Base-by-base conservation (phyloP, 768 basidiomycete species). In the Mycena filopes region DNA sequence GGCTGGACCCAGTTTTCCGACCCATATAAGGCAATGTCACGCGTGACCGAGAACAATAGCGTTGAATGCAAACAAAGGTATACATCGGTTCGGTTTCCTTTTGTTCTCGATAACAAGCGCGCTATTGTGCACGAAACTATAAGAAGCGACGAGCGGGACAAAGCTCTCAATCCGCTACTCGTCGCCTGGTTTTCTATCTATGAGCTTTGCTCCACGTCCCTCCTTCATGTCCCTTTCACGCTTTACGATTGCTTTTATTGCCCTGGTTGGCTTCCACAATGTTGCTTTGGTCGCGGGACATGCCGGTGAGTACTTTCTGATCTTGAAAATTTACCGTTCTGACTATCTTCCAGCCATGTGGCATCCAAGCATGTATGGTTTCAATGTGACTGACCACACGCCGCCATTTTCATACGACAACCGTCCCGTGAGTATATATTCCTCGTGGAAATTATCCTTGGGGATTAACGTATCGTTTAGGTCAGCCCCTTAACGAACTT, bases 291-390 rank as follows among this genome's bases (percentile, higher is more conserved):
- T 48, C 20, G 36, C 29, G 11, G 67, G 63, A 7, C 70, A 71
- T 66, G 42, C 57, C 12, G 12, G 69, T 70, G 54, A 41, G 51
- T 51, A n/a, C 5, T 15, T 36, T n/a, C 13, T 6, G 11, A 25
- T 1, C 12, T 59, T 7, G 18, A 29, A 12, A 36, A 6, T 29
- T 11, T 26, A 33, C 12, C 45, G 15, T 7, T 21, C 46, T 12
- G 4, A 53, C 10, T 6, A 40, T 43, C 28, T 1, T 13, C 1
- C 60, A 86, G 87, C 84, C n/a, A 67, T 86, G 18, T 89, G 76
- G 75, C 82, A 86, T 61, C 82, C 86, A 4, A 82, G 84, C 73
- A 89, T 90, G 87, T 89, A 70, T 63, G 89, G 90, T 1, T 91
- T 87, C 80, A 89, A 90, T 58, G 88, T 89, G n/a, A 89, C 88